Conservation (phyloP, 2,329 filamentous ascomycete genomes). For the Bipolaris gigantea region DNA sequence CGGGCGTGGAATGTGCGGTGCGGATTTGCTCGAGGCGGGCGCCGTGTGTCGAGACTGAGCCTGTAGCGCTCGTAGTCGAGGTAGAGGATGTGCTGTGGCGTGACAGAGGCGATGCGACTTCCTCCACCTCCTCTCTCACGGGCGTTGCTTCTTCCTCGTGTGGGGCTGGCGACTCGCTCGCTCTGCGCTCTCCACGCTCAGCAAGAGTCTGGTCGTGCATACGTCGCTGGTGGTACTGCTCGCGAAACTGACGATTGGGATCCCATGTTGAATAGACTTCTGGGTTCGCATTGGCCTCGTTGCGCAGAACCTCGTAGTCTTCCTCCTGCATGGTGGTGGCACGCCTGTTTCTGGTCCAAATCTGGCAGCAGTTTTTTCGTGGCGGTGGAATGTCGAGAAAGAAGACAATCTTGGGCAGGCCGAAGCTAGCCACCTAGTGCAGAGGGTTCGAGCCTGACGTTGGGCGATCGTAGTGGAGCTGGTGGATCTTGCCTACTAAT, state of each 20-base stretch:
- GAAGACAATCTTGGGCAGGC: constrained; percentile 1
- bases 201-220: constrained; percentile 21
- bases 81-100: constrained; percentile 28
- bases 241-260: constrained; percentile 28
- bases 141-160: constrained; percentile 16
- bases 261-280: constrained; percentile 36
- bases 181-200: constrained; percentile 11
- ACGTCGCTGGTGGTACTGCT: constrained; percentile 29
- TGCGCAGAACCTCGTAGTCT: constrained; percentile 34
- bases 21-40: constrained; percentile 35
- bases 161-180: constrained; percentile 6
- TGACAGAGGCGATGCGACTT: constrained; percentile 26
- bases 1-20: constrained; percentile 25
- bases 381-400: neutral
- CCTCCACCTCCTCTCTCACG: constrained; percentile 16
- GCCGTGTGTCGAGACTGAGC: constrained; percentile 17
- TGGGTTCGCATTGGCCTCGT: constrained; percentile 34
- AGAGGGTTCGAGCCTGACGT: constrained; percentile 11
- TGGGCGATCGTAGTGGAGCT: constrained; percentile 8
- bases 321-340: constrained; percentile 34
- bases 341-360: neutral
- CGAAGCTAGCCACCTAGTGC: neutral
- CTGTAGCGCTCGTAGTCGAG: constrained; percentile 24
- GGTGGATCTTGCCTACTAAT: constrained; percentile 3
- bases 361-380: neutral